Base-by-base conservation (phyloP, 2,329 filamentous ascomycete species). In the Fusarium piperis region DNA sequence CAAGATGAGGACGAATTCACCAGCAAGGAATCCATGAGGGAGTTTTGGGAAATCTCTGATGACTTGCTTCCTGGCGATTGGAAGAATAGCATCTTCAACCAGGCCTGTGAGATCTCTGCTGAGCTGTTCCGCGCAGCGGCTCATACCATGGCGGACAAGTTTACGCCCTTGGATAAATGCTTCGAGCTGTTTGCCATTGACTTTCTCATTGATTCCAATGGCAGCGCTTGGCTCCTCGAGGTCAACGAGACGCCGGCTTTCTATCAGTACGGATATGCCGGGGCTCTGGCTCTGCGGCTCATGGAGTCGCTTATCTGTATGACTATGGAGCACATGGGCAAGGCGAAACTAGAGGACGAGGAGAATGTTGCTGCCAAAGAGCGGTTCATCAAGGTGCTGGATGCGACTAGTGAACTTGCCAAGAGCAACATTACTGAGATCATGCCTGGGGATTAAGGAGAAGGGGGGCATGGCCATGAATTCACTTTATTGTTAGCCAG, bases 231-330 rank as follows among this genome's bases (percentile, higher is more conserved):
- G 81, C 59, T 83, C 0, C 61, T 83, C 0, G 81, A 83, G 64
- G 80, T 79, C 1, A 83, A 83, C 18, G 80, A 82, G 70, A 81
- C 80, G 23, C 81, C 81, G 0, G 81, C 81, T 0, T 82, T 83
- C 41, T 83, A 83, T 46, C 63, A 82, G 20, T 71, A 79, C 1
- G 79, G 78, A 0, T 75, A 79, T 1, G 79, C 81, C 0, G 80
- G 80, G 0, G 73, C 77, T n/a, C 38, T 83, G 51, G 76, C 81
- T 0, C 33, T 76, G 39, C 67, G 79, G 0, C 67, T 83, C 3
- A 81, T 83, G 80, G 80, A 83, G 66, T 79, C 79, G 3, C 70
- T 82, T 3, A 57, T 83, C 1, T 78, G 69, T 13, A 65, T 79
- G 5, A 72, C 78, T 1, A 73, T 82, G 77, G 79, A 81, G 39